Conservation (phyloP, 129 eudicot genomes). For the Flaveria bidentis region DNA sequence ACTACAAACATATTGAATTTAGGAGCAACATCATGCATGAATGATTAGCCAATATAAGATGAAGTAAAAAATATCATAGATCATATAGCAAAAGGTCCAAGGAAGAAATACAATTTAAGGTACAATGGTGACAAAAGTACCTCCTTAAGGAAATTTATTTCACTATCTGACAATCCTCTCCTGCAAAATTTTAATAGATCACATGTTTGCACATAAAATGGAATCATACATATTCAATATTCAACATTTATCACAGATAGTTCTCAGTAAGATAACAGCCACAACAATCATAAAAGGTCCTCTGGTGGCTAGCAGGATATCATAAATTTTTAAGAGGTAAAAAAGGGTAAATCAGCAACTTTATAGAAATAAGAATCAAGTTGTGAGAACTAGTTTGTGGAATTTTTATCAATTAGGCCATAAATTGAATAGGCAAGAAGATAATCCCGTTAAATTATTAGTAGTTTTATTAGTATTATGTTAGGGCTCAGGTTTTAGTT, state of each 20-base stretch:
- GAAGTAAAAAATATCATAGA: constrained; percentile 16
- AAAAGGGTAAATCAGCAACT: background rate
- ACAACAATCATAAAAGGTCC: constrained; percentile 4
- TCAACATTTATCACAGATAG: background rate
- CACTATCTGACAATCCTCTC: constrained; percentile 95
- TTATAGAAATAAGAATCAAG: background rate
- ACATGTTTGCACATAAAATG: constrained; percentile 28
- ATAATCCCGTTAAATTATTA: background rate
- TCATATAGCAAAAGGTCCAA: constrained; percentile 4
- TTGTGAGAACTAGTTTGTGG: background rate
- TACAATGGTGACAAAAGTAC: constrained; percentile 39
- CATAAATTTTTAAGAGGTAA: background rate
- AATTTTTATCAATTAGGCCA: background rate
- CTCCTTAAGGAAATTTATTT: constrained; percentile 79
- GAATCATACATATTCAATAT: constrained; percentile 1
- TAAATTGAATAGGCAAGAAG: background rate
- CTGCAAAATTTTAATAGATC: constrained; percentile 45
- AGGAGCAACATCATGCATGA: constrained; percentile 1
- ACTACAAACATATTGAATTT: background rate
- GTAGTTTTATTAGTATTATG: background rate
- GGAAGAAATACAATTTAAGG: background rate
- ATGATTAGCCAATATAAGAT: constrained; percentile 14
- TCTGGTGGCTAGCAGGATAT: constrained; percentile 4
- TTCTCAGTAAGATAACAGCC: background rate
- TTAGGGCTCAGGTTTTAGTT: background rate